Evolutionary conservation across 1,284 basidiomycete species (phyloP).

Genomic region (Irpex lacteus): DNA sequence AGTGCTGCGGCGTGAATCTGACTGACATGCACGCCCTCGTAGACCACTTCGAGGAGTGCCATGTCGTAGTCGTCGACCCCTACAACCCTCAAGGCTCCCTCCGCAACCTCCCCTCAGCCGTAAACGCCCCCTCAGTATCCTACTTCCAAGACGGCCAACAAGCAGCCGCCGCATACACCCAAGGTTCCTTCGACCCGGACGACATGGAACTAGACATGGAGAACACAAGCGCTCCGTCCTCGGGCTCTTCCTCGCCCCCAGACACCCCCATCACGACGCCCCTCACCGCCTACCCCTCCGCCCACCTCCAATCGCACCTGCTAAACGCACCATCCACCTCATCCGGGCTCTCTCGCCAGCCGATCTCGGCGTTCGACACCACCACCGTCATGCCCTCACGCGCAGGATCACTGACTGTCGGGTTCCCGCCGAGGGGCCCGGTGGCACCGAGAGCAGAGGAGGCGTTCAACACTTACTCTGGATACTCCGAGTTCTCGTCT

Average conservation of each 20-base stretch:
- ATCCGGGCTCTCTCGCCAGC: slow-evolving; percentile 22
- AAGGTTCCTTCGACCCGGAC: slow-evolving; percentile 63
- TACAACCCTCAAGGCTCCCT: slow-evolving; percentile 34
- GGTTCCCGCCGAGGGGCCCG: slow-evolving; percentile 22
- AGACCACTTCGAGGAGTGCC: slow-evolving; percentile 84
- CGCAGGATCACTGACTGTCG: slow-evolving; percentile 21
- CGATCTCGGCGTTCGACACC: slow-evolving; percentile 48
- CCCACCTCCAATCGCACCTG: slow-evolving; percentile 32
- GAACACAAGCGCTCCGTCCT: slow-evolving; percentile 34
- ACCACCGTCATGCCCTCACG: slow-evolving; percentile 44
- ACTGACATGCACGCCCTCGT: slow-evolving; percentile 82
- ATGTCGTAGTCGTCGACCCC: slow-evolving; percentile 74
- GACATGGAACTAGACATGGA: slow-evolving; percentile 76
- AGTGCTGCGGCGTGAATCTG: slow-evolving; percentile 78
- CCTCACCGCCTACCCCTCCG: slow-evolving; percentile 42
- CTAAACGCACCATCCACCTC: slow-evolving; percentile 16
- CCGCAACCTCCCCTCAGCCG: slow-evolving; percentile 27
- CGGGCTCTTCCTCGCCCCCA: slow-evolving; percentile 36
- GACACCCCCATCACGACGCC: slow-evolving; percentile 37
- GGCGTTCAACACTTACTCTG: slow-evolving; percentile 40
- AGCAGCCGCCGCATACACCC: slow-evolving; percentile 23
- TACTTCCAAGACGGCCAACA: slow-evolving; percentile 24
- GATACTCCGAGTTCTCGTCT: slow-evolving; percentile 63
- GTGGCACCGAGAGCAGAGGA: slow-evolving; percentile 23
- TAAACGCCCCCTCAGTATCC: slow-evolving; percentile 39